phyloP scores from a whole-genome alignment of 2,329 filamentous ascomycete genomes.

The Fusarium mangiferae region DNA sequence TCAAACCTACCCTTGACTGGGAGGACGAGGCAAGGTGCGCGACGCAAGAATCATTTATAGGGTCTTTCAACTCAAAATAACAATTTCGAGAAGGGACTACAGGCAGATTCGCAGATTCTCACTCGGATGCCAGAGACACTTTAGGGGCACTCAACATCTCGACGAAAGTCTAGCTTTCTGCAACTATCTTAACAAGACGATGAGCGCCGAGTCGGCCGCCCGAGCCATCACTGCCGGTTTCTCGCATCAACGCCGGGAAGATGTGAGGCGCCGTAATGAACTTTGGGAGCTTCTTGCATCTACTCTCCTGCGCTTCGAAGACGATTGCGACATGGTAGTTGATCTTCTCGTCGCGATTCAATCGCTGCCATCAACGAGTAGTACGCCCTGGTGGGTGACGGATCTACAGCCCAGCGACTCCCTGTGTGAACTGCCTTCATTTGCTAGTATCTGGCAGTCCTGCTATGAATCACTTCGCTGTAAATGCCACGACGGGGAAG shows the following conservation, averaged over 20 bases:
- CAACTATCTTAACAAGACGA: slow-evolving; percentile 3
- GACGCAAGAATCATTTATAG: background rate
- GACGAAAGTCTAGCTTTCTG: slow-evolving; percentile 3
- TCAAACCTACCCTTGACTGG: background rate
- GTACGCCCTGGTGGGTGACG: background rate
- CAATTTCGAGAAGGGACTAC: background rate
- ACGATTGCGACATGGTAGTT: background rate
- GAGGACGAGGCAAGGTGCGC: background rate
- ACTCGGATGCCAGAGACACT: background rate
- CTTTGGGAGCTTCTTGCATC: background rate
- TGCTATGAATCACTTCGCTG: too few species aligned
- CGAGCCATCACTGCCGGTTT: background rate
- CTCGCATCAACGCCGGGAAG: too few species aligned
- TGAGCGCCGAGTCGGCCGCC: background rate
- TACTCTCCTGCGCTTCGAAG: background rate
- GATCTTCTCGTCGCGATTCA: background rate
- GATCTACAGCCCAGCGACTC: background rate
- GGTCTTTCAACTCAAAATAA: background rate
- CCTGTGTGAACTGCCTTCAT: background rate
- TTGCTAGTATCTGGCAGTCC: rapidly evolving
- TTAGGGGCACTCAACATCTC: background rate
- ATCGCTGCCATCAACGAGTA: background rate
- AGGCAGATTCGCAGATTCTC: too few species aligned
- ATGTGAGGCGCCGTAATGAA: background rate
- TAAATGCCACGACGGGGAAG: too few species aligned